Evolutionary conservation across 495 filamentous ascomycete species (phyloP), one percentile per base, ranked within the genome.

Genomic region (Penicillium riverlandense): DNA sequence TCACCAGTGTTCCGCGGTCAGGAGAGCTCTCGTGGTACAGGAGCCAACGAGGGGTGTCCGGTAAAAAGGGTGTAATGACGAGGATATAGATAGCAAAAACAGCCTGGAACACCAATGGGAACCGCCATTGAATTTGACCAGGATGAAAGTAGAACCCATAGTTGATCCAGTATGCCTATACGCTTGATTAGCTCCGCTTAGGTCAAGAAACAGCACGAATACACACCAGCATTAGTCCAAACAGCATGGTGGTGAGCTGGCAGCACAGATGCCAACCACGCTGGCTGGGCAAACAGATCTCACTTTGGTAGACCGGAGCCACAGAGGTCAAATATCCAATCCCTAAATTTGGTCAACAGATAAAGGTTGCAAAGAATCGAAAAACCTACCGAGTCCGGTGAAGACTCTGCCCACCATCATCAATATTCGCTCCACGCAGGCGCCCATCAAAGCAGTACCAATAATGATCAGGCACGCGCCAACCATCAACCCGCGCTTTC

Each of bases 361-460:
- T 32, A 12, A 4, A 2, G 6, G 22, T 6, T 34, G 32, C 3
- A 34, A 11, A 11, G 3, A 10, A 10, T 4, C 6, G 6, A 9
- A 12, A 7, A 10, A 49, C 50, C 11, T 47, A 41, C 70, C 71
- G 11, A 72, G 29, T 8, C 71, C 71, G 2, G 59, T 55, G 12
- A 70, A 37, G 14, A 71, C 45, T 28, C 59, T 49, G 8, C 57
- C 54, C 29, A 58, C 58, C 14, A 58, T 60, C 48, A 62, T 58
- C 44, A 50, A 43, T 1, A 57, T 42, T 29, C 67, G 45, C 28
- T 64, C 63, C 46, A 66, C 73, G 1, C 69, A 57, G 9, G 62
- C 55, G 31, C 71, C 69, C 55, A 79, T 75, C 2, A 79, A 60
- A 14, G 76, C 60, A 6, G 71, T 67, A 9, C 74, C 76, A 15